Conservation (phyloP, 75 land plant genomes). For the Adiantum capillusveneris region DNA sequence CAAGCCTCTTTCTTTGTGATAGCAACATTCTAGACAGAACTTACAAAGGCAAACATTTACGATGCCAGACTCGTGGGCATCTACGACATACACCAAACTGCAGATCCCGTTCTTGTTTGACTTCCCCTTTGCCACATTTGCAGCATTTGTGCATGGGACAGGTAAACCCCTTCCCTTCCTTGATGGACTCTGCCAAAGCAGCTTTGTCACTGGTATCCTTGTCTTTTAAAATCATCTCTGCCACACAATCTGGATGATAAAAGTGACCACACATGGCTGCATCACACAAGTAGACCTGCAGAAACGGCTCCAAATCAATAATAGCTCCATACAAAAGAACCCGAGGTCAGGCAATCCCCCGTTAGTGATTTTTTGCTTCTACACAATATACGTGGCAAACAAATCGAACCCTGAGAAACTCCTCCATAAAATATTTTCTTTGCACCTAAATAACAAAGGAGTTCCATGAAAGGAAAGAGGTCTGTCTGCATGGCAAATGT, state of each 20-base stretch:
- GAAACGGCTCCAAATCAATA: too few species aligned
- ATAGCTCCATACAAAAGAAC: too few species aligned
- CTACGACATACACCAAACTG: conserved; percentile 81
- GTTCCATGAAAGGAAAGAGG: too few species aligned
- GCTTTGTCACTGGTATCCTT: conserved; percentile 25
- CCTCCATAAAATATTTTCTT: too few species aligned
- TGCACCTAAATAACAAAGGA: too few species aligned
- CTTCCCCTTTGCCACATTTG: conserved; percentile 49
- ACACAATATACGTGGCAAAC: too few species aligned
- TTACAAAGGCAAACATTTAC: conserved; percentile 78
- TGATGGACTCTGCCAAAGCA: conserved; percentile 31
- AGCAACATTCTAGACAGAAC: too few species aligned
- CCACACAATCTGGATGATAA: conserved; percentile 77
- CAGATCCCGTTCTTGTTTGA: conserved; percentile 35
- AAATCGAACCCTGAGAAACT: too few species aligned
- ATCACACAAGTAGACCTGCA: conserved; percentile 77
- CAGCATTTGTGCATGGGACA: conserved; percentile 73
- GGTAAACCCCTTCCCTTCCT: conserved; percentile 46
- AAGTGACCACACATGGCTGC: conserved; percentile 78
- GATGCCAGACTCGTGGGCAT: conserved; percentile 79
- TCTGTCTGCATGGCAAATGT: too few species aligned
- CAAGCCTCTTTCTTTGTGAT: too few species aligned
- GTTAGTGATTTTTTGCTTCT: too few species aligned
- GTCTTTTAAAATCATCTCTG: conserved; percentile 26
- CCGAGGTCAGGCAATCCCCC: too few species aligned